Conservation (phyloP, 257 asterid genomes). For the Mitragyna speciosa region DNA sequence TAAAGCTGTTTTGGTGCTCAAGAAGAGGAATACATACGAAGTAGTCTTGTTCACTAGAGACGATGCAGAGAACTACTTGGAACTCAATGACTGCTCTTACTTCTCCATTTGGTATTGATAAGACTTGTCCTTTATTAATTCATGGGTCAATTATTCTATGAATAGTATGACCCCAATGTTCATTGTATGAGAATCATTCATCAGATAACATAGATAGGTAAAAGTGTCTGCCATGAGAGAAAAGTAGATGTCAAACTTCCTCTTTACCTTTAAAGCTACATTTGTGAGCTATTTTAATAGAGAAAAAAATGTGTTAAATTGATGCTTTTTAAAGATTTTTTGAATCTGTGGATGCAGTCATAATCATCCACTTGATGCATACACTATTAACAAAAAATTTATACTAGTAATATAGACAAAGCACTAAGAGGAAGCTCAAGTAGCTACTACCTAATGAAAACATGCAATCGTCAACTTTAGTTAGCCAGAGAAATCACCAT, state of each 20-base stretch:
- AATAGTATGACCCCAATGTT: background rate
- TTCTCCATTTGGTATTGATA: no score
- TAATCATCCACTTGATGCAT: background rate
- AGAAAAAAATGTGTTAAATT: background rate
- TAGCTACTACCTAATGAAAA: background rate
- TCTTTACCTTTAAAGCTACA: background rate
- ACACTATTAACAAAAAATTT: background rate
- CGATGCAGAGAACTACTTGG: no score
- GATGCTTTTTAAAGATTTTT: background rate
- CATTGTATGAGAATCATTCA: background rate
- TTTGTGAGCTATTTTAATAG: background rate
- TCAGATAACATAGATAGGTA: background rate
- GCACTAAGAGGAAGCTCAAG: background rate
- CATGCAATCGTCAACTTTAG: no score
- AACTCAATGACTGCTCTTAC: no score
- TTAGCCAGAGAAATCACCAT: no score
- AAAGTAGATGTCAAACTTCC: background rate
- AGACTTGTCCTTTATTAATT: conserved; percentile 50
- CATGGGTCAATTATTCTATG: background rate
- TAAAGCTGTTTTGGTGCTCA: no score
- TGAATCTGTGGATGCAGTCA: background rate
- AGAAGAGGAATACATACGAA: no score
- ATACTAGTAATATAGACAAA: background rate
- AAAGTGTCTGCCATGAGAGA: background rate
- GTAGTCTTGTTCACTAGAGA: no score